Base-by-base conservation (phyloP, 140 eudicot species). In the Bidens hawaiensis region DNA sequence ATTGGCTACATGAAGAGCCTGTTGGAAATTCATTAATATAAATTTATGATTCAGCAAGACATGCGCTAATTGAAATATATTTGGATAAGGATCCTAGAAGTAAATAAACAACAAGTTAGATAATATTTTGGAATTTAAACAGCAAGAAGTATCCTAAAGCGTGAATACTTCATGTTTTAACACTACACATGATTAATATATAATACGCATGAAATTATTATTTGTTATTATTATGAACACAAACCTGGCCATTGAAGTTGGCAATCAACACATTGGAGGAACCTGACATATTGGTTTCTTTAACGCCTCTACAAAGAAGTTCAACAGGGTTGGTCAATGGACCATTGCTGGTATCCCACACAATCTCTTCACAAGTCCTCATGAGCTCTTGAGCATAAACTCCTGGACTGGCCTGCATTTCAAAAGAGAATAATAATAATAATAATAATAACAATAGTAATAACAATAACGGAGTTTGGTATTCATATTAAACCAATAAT, bases 1-100 rank as follows among this genome's bases (percentile, higher is more conserved):
- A 82, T 91, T 87, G 64, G 89, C 96, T 75, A 80, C 96, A 33
- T 79, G 91, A 65, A 91, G 95, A 68, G 68, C 81, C 98, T 90
- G 83, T 51, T 52, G 55, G 33, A 54, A 34, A 28, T 42, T 60
- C 3, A 65, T 27, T 14, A 13, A 34, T 9, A 9, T 6, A 17
- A 14, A 26, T 45, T 31, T n/a, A n/a, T n/a, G n/a, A n/a, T n/a
- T n/a, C n/a, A n/a, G n/a, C n/a, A n/a, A 65, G 70, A 1, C 4
- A 13, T 13, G 3, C 26, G 40, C n/a, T 53, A 26, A 53, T 26
- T 53, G 1, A 26, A 26, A 4, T 53, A 36, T 24, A 23, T 23
- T 13, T 23, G 58, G 31, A 51, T 51, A 27, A 51, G 24, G 5
- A 24, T 49, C 27, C 56, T 51, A 24, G 11, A 51, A 13, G 58